Conservation (phyloP, 2,329 filamentous ascomycete genomes). For the Colletotrichum coccodes region DNA sequence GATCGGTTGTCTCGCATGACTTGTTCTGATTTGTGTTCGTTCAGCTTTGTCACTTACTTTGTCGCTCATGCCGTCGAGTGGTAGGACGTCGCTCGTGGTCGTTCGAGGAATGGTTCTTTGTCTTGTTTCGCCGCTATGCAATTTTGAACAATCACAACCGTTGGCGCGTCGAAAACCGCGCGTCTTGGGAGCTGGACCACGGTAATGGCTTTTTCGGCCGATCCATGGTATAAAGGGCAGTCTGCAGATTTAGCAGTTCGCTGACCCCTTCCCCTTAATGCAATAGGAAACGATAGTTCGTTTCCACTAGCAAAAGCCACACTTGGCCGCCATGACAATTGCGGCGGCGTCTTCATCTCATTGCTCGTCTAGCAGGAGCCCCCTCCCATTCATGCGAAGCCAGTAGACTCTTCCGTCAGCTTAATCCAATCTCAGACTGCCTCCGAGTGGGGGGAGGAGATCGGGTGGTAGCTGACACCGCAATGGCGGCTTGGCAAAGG, state of each 20-base stretch:
- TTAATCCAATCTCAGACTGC: background rate
- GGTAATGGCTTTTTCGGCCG: background rate
- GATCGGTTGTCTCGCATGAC: background rate
- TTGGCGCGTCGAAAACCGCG: background rate
- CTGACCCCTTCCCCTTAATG: background rate
- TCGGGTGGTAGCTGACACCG: background rate
- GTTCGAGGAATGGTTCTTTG: background rate
- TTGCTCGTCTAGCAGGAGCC: slow-evolving; percentile 1
- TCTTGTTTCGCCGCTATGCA: background rate
- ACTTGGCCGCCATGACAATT: slow-evolving; percentile 18
- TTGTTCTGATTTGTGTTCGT: background rate
- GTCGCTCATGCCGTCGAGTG: background rate
- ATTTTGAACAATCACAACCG: background rate
- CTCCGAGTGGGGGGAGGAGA: background rate
- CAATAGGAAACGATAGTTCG: slow-evolving; percentile 17
- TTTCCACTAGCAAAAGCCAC: slow-evolving; percentile 29
- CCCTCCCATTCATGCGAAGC: background rate
- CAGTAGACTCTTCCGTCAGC: background rate
- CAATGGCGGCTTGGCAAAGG: slow-evolving; percentile 20
- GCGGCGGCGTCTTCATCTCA: background rate
- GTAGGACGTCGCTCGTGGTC: background rate
- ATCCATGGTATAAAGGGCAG: background rate
- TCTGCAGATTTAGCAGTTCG: background rate
- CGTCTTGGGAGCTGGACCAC: background rate
- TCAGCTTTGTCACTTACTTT: background rate